Conservation (phyloP, 257 asterid species). For the Solanum bulbocastanum region DNA sequence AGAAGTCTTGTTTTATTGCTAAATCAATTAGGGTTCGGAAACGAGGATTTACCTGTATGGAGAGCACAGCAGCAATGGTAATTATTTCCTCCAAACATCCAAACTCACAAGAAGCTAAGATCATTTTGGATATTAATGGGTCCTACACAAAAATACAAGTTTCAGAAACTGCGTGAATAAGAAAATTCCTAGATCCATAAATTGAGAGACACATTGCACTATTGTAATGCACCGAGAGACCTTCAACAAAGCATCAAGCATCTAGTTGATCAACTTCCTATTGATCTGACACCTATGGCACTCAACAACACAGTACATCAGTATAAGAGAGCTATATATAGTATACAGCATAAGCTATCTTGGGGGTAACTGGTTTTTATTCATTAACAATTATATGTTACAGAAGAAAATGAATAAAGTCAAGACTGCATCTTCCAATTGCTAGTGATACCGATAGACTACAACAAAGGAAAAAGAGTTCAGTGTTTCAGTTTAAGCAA, state of each 20-base stretch:
- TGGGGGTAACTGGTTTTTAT: neutral
- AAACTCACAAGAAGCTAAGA: slow-evolving; percentile 66
- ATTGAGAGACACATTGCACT: neutral
- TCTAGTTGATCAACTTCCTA: neutral
- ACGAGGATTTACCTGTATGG: slow-evolving; percentile 55
- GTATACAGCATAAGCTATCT: neutral
- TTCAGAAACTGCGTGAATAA: neutral
- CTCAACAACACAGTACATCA: neutral
- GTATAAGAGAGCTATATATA: neutral
- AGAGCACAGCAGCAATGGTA: slow-evolving; percentile 86
- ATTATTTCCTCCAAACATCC: slow-evolving; percentile 91
- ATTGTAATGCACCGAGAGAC: neutral
- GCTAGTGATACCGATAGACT: neutral
- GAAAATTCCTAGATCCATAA: neutral
- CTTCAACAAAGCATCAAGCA: neutral
- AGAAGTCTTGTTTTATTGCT: neutral
- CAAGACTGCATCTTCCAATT: neutral
- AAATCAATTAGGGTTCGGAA: neutral
- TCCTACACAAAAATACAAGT: slow-evolving; percentile 36
- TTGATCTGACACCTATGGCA: neutral
- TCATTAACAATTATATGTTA: neutral
- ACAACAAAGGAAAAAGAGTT: neutral
- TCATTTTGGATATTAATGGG: slow-evolving; percentile 85
- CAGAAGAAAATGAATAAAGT: neutral
- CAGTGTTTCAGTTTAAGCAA: neutral